These are phyloP conservation scores for Avicennia marina DNA, from an alignment of 257 asterid species.

Conservation along the genomic window DNA sequence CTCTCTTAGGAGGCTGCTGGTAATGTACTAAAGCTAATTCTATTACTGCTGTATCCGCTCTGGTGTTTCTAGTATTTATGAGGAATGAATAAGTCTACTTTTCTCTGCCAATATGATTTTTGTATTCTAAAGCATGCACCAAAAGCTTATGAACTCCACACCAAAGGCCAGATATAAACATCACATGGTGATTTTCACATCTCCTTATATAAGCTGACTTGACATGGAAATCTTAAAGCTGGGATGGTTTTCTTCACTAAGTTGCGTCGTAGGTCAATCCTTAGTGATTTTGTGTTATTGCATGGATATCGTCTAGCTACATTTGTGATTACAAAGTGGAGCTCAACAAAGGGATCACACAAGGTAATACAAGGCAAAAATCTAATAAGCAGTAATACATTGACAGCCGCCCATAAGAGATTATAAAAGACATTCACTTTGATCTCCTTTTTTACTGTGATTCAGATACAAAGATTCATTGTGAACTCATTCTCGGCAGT, in stretches of 20 bases:
- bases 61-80: not conserved
- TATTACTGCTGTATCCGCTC: too few relatives aligned
- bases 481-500: not conserved
- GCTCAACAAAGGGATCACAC: not conserved
- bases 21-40: too few relatives aligned
- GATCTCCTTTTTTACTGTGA: not conserved
- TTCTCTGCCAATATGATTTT: not conserved
- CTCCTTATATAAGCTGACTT: not conserved
- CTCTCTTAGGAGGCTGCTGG: too few relatives aligned
- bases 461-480: slow-evolving; percentile 12
- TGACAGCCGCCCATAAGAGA: not conserved
- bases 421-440: not conserved
- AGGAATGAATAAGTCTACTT: not conserved
- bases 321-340: not conserved
- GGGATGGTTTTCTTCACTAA: not conserved
- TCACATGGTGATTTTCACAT: slow-evolving; percentile 1
- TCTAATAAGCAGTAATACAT: not conserved
- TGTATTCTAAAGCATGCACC: not conserved
- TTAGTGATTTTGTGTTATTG: not conserved
- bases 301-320: not conserved
- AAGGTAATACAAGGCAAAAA: not conserved
- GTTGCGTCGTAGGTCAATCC: not conserved
- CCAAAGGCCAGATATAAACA: too few relatives aligned
- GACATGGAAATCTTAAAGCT: not conserved
- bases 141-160: too few relatives aligned